Evolutionary conservation across 2,329 filamentous ascomycete genomes (phyloP).

Genomic region (Chaetothyriales sp.): DNA sequence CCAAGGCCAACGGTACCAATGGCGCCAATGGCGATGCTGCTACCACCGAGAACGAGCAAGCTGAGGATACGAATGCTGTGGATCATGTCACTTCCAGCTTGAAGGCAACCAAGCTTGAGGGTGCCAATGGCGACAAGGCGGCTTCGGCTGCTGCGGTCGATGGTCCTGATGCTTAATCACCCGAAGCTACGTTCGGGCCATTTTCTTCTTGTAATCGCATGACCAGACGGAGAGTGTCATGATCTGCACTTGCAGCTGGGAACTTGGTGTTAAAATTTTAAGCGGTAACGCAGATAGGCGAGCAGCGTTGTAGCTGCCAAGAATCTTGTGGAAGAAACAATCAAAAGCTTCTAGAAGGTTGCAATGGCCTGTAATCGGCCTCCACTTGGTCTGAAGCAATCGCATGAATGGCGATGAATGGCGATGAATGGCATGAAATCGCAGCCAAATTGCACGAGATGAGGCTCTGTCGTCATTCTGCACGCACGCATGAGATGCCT

Average conservation of each 20-base stretch:
- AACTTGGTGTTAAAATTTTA: too few relatives aligned
- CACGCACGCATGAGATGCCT: too few relatives aligned
- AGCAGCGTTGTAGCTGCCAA: background rate
- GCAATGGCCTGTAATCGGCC: background rate
- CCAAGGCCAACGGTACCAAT: conserved; percentile 38
- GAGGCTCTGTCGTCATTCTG: too few relatives aligned
- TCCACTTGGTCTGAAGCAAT: too few relatives aligned
- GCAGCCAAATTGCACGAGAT: too few relatives aligned
- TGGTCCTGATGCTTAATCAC: background rate
- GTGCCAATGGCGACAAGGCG: conserved; percentile 19
- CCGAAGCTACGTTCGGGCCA: background rate
- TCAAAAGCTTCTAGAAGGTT: background rate
- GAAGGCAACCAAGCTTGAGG: conserved; percentile 46
- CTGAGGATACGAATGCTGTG: conserved; percentile 44
- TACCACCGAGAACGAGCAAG: conserved; percentile 38
- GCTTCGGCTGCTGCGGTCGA: background rate
- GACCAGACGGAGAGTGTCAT: background rate
- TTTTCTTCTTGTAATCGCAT: background rate
- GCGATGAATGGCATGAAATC: too few relatives aligned
- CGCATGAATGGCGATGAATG: too few relatives aligned
- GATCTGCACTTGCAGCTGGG: too few relatives aligned
- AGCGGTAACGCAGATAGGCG: background rate
- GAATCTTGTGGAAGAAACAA: background rate
- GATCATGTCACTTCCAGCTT: conserved; percentile 45
- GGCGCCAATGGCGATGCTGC: conserved; percentile 20